Evolutionary conservation across 441 rosid genomes (phyloP).

Genomic region (Heliophila coronopifolia): DNA sequence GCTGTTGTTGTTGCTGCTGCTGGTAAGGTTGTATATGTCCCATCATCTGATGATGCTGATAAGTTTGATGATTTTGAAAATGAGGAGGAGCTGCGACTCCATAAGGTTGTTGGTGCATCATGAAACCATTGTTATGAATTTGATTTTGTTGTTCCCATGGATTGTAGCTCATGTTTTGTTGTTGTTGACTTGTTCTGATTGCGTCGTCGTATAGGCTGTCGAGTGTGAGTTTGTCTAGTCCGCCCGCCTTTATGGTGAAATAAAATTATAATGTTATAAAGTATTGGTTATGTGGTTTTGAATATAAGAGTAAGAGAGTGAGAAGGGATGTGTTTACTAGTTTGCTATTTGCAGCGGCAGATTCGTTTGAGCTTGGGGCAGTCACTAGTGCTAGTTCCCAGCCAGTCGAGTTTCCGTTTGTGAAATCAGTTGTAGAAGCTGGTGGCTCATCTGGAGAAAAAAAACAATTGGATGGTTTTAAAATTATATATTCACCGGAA

Average conservation of each 20-base stretch:
- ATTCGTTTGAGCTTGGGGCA: slow-evolving; percentile 75
- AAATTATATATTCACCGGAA: background rate
- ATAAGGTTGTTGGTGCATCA: slow-evolving; percentile 70
- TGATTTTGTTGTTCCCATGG: slow-evolving; percentile 80
- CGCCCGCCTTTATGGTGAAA: slow-evolving; percentile 62
- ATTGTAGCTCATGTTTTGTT: slow-evolving; percentile 64
- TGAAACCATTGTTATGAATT: slow-evolving; percentile 32
- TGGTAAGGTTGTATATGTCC: slow-evolving; percentile 31
- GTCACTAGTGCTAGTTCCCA: slow-evolving; percentile 93
- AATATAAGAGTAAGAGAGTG: slow-evolving; percentile 1
- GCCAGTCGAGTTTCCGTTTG: slow-evolving; percentile 46
- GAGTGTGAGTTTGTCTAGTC: slow-evolving; percentile 79
- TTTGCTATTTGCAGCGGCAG: slow-evolving; percentile 58
- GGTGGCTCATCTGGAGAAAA: slow-evolving; percentile 50
- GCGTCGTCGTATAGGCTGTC: slow-evolving; percentile 98
- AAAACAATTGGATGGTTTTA: slow-evolving; percentile 2
- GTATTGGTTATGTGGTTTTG: background rate
- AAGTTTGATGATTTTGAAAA: slow-evolving; percentile 70
- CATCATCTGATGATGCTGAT: slow-evolving; percentile 47
- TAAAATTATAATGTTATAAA: background rate
- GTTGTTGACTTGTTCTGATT: slow-evolving; percentile 61
- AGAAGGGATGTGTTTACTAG: slow-evolving; percentile 39
- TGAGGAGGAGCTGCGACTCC: slow-evolving; percentile 53
- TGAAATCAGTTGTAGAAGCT: slow-evolving; percentile 32
- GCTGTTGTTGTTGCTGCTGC: slow-evolving; percentile 42